Conservation (phyloP, 2,329 filamentous ascomycete species). For the Niveomyces coronatus region DNA sequence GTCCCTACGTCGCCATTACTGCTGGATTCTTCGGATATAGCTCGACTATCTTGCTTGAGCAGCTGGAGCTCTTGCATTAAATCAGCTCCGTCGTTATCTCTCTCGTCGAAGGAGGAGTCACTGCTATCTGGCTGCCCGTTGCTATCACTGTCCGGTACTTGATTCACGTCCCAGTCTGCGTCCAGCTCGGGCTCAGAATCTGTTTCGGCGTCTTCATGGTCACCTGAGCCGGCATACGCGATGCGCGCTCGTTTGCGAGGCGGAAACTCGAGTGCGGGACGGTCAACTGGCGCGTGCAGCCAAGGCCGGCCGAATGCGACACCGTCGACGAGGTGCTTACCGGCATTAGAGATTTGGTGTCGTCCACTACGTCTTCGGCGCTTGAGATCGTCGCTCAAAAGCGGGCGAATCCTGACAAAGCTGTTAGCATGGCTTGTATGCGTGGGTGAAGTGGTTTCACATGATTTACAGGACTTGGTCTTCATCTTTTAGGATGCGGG, state of each 20-base stretch:
- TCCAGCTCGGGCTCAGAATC: slow-evolving; percentile 24
- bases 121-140: slow-evolving; percentile 2
- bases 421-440: not conserved
- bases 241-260: slow-evolving; percentile 59
- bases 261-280: slow-evolving; percentile 61
- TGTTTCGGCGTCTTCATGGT: slow-evolving; percentile 31
- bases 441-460: not conserved
- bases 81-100: slow-evolving; percentile 4
- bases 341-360: slow-evolving; percentile 68
- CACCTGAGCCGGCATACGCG: slow-evolving; percentile 26
- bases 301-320: slow-evolving; percentile 71
- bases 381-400: slow-evolving; percentile 64
- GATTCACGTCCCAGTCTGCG: slow-evolving; percentile 13
- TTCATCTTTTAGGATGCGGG: slow-evolving; percentile 64
- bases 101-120: slow-evolving; percentile 4
- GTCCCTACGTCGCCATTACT: slow-evolving; percentile 8
- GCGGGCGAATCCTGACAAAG: slow-evolving; percentile 59
- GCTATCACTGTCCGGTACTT: slow-evolving; percentile 12
- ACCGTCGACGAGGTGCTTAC: slow-evolving; percentile 75
- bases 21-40: slow-evolving; percentile 10
- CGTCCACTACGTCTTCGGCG: slow-evolving; percentile 65
- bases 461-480: slow-evolving; percentile 68
- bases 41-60: slow-evolving; percentile 7
- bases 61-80: slow-evolving; percentile 6
- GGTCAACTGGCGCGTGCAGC: slow-evolving; percentile 45